Percentiles rank a stretch among this genome's conserved stretches.
These are phyloP conservation scores for Fusarium nisikadoi DNA, from an alignment of 2,329 filamentous ascomycete genomes.

Conservation along the genomic window DNA sequence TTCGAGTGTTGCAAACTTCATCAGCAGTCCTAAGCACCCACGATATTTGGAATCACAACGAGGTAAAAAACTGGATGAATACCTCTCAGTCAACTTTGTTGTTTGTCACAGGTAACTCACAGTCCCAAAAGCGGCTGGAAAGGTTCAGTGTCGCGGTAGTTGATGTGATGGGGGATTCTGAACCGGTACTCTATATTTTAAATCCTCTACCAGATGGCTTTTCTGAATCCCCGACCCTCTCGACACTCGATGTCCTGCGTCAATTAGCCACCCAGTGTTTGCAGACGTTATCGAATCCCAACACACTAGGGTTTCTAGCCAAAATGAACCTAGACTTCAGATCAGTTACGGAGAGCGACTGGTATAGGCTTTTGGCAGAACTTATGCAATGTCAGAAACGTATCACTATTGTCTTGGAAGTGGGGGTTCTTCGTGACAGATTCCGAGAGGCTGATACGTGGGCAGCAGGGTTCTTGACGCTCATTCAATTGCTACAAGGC, in stretches of 20 bases:
- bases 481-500: accelerated
- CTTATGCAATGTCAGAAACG: background rate
- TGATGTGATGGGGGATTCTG: accelerated
- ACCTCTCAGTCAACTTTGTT: background rate
- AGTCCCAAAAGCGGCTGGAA: background rate
- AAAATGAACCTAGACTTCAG: background rate
- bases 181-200: background rate
- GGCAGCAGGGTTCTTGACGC: background rate
- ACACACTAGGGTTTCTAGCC: background rate
- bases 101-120: background rate
- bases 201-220: background rate
- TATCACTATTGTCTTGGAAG: background rate
- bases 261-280: background rate
- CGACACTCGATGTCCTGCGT: background rate
- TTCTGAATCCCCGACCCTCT: accelerated
- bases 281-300: accelerated
- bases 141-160: background rate
- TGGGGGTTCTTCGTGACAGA: accelerated
- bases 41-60: background rate
- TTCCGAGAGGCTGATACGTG: background rate
- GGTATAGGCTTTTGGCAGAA: background rate
- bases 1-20: background rate
- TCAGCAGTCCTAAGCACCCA: background rate
- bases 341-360: accelerated
- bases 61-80: accelerated